Base-by-base conservation (phyloP, 2,329 filamentous ascomycete species). In the Epichloe sp. region DNA sequence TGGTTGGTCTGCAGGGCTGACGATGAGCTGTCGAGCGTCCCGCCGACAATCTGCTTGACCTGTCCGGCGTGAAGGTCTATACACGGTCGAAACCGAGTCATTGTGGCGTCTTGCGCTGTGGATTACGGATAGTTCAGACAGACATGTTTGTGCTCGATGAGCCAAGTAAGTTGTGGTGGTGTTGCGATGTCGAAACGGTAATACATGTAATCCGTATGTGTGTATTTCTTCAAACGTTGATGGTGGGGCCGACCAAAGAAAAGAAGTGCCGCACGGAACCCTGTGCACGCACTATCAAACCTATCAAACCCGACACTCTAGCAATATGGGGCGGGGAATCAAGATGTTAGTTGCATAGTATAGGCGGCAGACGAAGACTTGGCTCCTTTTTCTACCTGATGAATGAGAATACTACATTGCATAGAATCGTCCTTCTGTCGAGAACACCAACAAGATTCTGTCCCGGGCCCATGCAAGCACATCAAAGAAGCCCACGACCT, bases 21-120 rank as follows among this genome's bases (percentile, higher is more conserved):
- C 1, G 79, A 78, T 8, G 76, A 67, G 64, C 78, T 78, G 69
- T 85, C 85, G 55, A 98, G 78, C 2, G 93, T 97, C 53, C 93
- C 91, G 59, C 93, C 93, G 41, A 98, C 90, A 60, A 98, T 98
- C 68, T 98, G 93, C 74, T 98, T 98, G 53, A 98, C 93, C 65
- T 91, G 85, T 14, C 93, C 93, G n/a, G 90, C 85, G 68, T 98
- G 93, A 49, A 98, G 79, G 71, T 98, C 93, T 68, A 98, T 97
- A 65, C 93, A 98, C 19, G 93, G 93, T 40, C 93, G 79, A 64
- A 98, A 98, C 59, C 84, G 82, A 3, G 93, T 97, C 93, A 98
- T 95, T 54, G 53, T 62, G 44, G n/a, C 17, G 40, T 19, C 19
- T 42, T 35, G 23, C 5, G 11, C n/a, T 21, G 23, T 23, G n/a